A percentile compares a stretch with the other conserved stretches of the same genome.
These are phyloP conservation scores for Rhizopogon vinicolor DNA, from an alignment of 768 basidiomycete species.

Conservation along the genomic window DNA sequence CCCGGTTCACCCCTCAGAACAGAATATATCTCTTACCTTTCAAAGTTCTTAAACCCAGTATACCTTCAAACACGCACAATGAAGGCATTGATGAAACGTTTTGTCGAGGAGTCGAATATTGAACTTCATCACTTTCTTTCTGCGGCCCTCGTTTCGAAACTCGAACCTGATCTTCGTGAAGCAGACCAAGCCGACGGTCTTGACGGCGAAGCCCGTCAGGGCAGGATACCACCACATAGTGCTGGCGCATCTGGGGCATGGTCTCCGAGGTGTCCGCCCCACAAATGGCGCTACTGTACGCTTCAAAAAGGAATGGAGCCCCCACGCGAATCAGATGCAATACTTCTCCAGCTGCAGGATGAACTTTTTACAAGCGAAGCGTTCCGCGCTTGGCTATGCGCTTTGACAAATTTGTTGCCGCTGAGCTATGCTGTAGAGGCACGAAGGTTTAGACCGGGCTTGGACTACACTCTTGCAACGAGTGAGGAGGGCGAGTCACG, in stretches of 20 bases:
- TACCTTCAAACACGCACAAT: conserved; percentile 85
- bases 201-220: conserved; percentile 41
- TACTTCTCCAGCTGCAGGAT: conserved; percentile 51
- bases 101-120: conserved; percentile 82
- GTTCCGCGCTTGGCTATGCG: conserved; percentile 88
- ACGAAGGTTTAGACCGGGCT: conserved; percentile 83
- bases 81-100: conserved; percentile 72
- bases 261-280: conserved; percentile 81
- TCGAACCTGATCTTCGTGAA: conserved; percentile 62
- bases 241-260: conserved; percentile 59
- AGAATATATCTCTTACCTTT: conserved; percentile 66
- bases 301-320: conserved; percentile 33
- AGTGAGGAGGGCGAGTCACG: conserved; percentile 78
- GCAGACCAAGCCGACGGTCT: conserved; percentile 64
- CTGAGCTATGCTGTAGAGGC: conserved; percentile 73
- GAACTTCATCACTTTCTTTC: conserved; percentile 86
- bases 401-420: conserved; percentile 69
- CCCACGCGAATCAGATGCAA: not conserved
- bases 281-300: conserved; percentile 89
- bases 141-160: conserved; percentile 57
- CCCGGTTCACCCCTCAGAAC: conserved; percentile 51
- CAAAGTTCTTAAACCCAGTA: conserved; percentile 81
- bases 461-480: conserved; percentile 94
- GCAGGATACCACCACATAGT: conserved; percentile 61
- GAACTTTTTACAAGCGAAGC: conserved; percentile 73